Evolutionary conservation across 169 alveolate species (phyloP), one percentile per base, ranked within the genome.

Genomic region (Cryptosporidium bovis): DNA sequence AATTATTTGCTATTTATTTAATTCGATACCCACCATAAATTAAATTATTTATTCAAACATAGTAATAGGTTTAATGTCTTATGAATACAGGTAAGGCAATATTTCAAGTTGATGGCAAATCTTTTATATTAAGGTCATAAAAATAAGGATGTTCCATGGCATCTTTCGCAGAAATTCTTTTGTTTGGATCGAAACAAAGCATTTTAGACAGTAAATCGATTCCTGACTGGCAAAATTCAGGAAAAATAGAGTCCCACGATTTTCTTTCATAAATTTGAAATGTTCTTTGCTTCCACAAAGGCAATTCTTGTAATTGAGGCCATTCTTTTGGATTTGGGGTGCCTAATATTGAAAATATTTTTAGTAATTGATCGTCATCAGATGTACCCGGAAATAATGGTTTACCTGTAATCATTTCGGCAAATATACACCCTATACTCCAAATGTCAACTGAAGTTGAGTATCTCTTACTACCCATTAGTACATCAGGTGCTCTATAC

Each of bases 401-500:
- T 77, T 95, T 95, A 33, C 98, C 98, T 67, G 96, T 98, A 34
- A 97, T 98, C 99, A 98, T 96, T 91, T 98, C 99, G 60, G 94
- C 93, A 82, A 68, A 62, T 44, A 98, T 97, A 87, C 99, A 97
- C 44, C 99, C 99, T 20, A 97, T 96, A 64, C 98, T 94, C 99
- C 99, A 98, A 48, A 98, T 97, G 91, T 98, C 99, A 29, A 98
- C 99, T 29, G 99, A 99, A 13, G 99, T 97, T 31, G 99, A 97
- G 92, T 98, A 98, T 82, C 97, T 96, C 71, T 97, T 97, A 53
- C 98, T 94, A 1, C 99, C 99, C 96, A 98, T 94, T 60, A 98
- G 95, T 31, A 98, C 99, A 90, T 98, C 99, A n/a, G 99, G 99
- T 10, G 99, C 99, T 64, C 99, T 87, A 91, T 98, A 98, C 99